Evolutionary conservation across 2,329 filamentous ascomycete species (phyloP).

Genomic region (Ceratocystis ficicola): DNA sequence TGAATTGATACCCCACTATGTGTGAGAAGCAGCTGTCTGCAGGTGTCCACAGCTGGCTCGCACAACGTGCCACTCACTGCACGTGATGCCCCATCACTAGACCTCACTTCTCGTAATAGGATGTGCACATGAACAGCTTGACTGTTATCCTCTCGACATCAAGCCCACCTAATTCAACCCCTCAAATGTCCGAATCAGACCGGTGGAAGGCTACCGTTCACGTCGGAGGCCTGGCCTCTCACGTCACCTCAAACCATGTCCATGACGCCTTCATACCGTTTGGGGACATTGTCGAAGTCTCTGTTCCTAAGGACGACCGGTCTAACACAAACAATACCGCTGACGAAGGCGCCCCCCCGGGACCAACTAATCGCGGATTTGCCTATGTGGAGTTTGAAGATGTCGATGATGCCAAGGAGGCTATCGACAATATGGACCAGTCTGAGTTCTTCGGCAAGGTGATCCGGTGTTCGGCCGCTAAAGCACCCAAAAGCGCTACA

Average conservation of each 20-base stretch:
- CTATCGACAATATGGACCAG: conserved; percentile 98
- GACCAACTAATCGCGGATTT: conserved; percentile 73
- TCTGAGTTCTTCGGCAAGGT: conserved; percentile 86
- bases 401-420: conserved; percentile 74
- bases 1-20: background rate
- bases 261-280: conserved; percentile 93
- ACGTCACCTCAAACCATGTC: conserved; percentile 62
- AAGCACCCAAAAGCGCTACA: conserved; percentile 75
- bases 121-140: no score
- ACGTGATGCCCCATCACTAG: conserved; percentile 16
- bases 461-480: conserved; percentile 84
- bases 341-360: conserved; percentile 38
- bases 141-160: background rate
- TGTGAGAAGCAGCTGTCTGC: background rate
- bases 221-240: conserved; percentile 73
- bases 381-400: conserved; percentile 93
- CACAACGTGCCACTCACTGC: background rate
- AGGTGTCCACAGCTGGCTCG: background rate
- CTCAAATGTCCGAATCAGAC: conserved; percentile 62
- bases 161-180: background rate
- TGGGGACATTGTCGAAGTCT: conserved; percentile 85
- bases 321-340: conserved; percentile 38
- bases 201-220: conserved; percentile 87
- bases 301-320: conserved; percentile 75
- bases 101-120: conserved; percentile 1